Evolutionary conservation across 768 basidiomycete genomes (phyloP).

Genomic region (Tulasnella sp.): DNA sequence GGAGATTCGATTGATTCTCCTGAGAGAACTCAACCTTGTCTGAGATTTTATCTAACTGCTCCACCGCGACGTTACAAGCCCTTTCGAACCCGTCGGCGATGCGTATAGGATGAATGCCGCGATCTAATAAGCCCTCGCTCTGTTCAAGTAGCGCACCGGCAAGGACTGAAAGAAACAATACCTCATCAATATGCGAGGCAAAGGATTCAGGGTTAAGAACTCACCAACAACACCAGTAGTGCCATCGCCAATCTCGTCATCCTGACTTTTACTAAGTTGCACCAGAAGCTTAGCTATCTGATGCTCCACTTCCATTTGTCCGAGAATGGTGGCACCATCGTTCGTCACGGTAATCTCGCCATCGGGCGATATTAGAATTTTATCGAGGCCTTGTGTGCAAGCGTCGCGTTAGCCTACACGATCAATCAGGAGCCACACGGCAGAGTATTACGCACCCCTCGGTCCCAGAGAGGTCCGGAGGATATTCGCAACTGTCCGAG

Average conservation of each 20-base stretch:
- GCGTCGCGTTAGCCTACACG: not conserved
- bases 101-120: slow-evolving; percentile 97
- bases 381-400: slow-evolving; percentile 65
- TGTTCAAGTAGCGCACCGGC: slow-evolving; percentile 96
- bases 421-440: not conserved
- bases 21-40: slow-evolving; percentile 81
- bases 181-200: not conserved
- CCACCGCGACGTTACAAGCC: slow-evolving; percentile 82
- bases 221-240: slow-evolving; percentile 97
- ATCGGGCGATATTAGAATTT: slow-evolving; percentile 90
- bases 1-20: slow-evolving; percentile 71
- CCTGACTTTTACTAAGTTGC: slow-evolving; percentile 93
- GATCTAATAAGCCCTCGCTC: slow-evolving; percentile 90
- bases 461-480: slow-evolving; percentile 92
- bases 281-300: slow-evolving; percentile 98
- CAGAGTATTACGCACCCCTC: slow-evolving; percentile 44
- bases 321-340: slow-evolving; percentile 95
- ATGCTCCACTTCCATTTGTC: slow-evolving; percentile 99
- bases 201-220: slow-evolving; percentile 33
- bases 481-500: slow-evolving; percentile 87
- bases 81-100: slow-evolving; percentile 98
- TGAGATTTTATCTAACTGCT: slow-evolving; percentile 81
- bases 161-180: slow-evolving; percentile 47
- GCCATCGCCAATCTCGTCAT: slow-evolving; percentile 99
- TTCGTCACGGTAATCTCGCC: slow-evolving; percentile 99